Percentiles rank a stretch among this genome's conserved stretches.
phyloP scores from a whole-genome alignment of 2,329 filamentous ascomycete genomes.

The Monilinia aucupariae region DNA sequence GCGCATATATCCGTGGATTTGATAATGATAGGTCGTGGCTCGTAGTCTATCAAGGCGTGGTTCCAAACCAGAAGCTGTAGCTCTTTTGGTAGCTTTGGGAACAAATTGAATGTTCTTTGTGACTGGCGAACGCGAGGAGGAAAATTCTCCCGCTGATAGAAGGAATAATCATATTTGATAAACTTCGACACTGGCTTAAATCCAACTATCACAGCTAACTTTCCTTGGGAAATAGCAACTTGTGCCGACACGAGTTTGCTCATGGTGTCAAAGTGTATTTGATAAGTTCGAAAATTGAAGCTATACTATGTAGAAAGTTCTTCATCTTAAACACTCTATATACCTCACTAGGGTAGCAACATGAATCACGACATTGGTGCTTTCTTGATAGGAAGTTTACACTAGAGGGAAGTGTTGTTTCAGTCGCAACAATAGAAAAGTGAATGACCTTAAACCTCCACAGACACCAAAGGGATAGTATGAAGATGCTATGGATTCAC shows the following conservation, averaged over 20 bases:
- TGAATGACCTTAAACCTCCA: not conserved
- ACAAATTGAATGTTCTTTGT: not conserved
- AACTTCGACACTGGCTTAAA: not conserved
- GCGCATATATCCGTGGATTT: not conserved
- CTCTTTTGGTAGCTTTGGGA: not conserved
- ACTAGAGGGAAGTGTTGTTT: not conserved
- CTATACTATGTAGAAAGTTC: not conserved
- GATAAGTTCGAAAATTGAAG: not conserved
- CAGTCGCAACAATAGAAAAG: not conserved
- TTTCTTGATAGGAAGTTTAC: too few species aligned
- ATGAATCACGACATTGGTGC: not conserved
- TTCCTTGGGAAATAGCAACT: not conserved
- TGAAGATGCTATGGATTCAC: not conserved
- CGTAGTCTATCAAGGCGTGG: not conserved
- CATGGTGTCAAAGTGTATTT: not conserved
- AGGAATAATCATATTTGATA: not conserved
- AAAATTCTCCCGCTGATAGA: not conserved
- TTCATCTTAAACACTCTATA: not conserved
- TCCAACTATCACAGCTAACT: not conserved
- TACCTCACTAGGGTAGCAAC: not conserved
- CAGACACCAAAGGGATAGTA: not conserved
- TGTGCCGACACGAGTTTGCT: not conserved
- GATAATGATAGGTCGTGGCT: not conserved
- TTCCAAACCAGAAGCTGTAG: not conserved
- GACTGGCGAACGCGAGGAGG: not conserved